A percentile compares a stretch with the other conserved stretches of the same genome.
phyloP scores from a whole-genome alignment of 2,329 filamentous ascomycete genomes.

The Monosporascus sp. region DNA sequence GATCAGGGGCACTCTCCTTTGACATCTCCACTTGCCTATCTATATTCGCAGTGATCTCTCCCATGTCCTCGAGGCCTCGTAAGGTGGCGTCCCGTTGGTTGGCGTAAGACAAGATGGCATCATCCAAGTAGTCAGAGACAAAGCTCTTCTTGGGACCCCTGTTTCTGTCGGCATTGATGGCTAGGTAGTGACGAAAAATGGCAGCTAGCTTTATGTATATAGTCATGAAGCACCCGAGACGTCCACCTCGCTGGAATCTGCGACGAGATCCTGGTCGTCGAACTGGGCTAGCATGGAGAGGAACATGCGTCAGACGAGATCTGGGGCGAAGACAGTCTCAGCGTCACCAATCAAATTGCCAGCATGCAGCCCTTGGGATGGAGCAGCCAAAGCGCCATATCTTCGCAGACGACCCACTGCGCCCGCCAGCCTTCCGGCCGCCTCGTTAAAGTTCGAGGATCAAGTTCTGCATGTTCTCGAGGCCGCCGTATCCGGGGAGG shows the following conservation, averaged over 20 bases:
- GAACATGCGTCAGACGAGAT: slow-evolving; percentile 29
- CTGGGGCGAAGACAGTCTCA: slow-evolving; percentile 11
- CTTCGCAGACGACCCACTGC: slow-evolving; percentile 37
- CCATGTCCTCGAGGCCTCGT: slow-evolving; percentile 18
- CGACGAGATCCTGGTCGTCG: slow-evolving; percentile 26
- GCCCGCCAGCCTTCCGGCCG: slow-evolving; percentile 27
- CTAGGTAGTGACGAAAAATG: slow-evolving; percentile 3
- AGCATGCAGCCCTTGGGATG: slow-evolving; percentile 8
- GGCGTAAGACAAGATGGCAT: slow-evolving; percentile 29
- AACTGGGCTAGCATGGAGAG: slow-evolving; percentile 33
- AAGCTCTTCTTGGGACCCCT: slow-evolving; percentile 17
- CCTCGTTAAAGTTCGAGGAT: slow-evolving; percentile 35
- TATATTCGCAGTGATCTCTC: slow-evolving; percentile 16
- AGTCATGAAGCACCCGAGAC: slow-evolving; percentile 32
- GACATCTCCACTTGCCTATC: slow-evolving; percentile 23
- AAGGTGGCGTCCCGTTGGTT: slow-evolving; percentile 27
- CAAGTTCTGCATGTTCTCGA: slow-evolving; percentile 38
- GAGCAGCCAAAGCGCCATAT: slow-evolving; percentile 24
- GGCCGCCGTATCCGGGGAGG: slow-evolving; percentile 30
- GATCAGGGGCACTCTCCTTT: slow-evolving; percentile 12
- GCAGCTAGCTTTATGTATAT: slow-evolving; percentile 23
- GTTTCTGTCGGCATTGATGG: slow-evolving; percentile 13
- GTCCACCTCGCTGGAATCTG: slow-evolving; percentile 29
- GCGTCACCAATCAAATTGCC: slow-evolving; percentile 22
- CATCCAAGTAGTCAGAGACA: slow-evolving; percentile 18